Evolutionary conservation across 1,284 basidiomycete species (phyloP).

Genomic region (Anthracocystis panici-leucophaei): DNA sequence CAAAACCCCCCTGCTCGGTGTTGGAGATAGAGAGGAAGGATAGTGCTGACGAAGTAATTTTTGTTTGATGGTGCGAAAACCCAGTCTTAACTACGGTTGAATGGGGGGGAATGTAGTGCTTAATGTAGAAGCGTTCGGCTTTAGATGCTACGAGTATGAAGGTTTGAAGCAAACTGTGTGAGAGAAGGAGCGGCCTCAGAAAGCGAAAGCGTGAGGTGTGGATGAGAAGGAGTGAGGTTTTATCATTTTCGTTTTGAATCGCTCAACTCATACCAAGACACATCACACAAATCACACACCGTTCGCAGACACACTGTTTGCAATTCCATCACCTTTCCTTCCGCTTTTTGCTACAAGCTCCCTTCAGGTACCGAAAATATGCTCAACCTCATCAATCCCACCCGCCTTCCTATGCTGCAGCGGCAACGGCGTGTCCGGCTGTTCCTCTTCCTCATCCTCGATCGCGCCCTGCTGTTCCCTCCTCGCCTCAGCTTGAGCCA

Average conservation of each 20-base stretch:
- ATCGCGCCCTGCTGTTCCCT: conserved; percentile 35
- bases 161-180: no score
- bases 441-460: conserved; percentile 42
- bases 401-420: conserved; percentile 58
- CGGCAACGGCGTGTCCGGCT: conserved; percentile 25
- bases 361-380: conserved; percentile 55
- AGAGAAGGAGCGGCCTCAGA: no score
- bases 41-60: no score
- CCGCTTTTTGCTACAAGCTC: not conserved
- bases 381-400: conserved; percentile 65
- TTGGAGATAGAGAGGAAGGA: not conserved
- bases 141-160: no score
- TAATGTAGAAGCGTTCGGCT: no score
- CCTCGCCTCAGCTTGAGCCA: conserved; percentile 44
- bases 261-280: no score
- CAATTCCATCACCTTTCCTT: not conserved
- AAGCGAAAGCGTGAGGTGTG: no score
- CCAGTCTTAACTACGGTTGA: conserved; percentile 63
- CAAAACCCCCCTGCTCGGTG: not conserved
- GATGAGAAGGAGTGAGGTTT: no score
- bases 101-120: no score
- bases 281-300: no score
- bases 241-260: no score
- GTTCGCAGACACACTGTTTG: not conserved
- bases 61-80: no score